Percentiles rank a stretch among this genome's conserved stretches.
Conservation (phyloP, 225 moss, liverwort and hornwort species). For the Pseudisothecium myosuroides region DNA sequence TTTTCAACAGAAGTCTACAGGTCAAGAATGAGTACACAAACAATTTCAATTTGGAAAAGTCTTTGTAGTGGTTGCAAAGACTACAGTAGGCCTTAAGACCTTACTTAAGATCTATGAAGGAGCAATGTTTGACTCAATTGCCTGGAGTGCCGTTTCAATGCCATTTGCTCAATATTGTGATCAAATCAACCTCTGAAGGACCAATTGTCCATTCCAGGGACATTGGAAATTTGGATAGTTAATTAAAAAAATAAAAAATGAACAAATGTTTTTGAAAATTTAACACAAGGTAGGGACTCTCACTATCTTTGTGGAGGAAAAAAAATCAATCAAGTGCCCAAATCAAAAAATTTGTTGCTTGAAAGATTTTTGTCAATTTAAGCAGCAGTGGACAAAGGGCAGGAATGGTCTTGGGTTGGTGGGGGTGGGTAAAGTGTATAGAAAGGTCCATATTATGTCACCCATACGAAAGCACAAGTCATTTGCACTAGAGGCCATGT, state of each 20-base stretch:
- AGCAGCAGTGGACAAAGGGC: too few species aligned
- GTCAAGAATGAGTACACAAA: fast-evolving
- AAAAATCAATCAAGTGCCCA: not conserved
- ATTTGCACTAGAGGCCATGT: too few species aligned
- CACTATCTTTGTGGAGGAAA: not conserved
- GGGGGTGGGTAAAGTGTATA: too few species aligned
- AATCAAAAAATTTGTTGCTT: not conserved
- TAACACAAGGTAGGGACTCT: not conserved
- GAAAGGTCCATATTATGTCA: too few species aligned
- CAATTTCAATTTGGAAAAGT: not conserved
- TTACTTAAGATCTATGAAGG: fast-evolving
- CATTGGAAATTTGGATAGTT: not conserved
- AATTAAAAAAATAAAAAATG: not conserved
- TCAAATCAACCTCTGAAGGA: not conserved
- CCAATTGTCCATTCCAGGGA: not conserved
- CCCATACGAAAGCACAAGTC: too few species aligned
- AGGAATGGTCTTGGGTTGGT: too few species aligned
- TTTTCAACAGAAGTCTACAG: not conserved
- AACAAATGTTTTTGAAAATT: not conserved
- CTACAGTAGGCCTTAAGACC: not conserved
- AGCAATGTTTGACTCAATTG: not conserved
- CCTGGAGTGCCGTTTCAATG: not conserved
- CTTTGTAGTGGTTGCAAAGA: fast-evolving
- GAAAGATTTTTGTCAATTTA: too few species aligned
- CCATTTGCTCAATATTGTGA: not conserved